Conservation (phyloP, 208 protist species). For the Naegleria lovaniensis region DNA sequence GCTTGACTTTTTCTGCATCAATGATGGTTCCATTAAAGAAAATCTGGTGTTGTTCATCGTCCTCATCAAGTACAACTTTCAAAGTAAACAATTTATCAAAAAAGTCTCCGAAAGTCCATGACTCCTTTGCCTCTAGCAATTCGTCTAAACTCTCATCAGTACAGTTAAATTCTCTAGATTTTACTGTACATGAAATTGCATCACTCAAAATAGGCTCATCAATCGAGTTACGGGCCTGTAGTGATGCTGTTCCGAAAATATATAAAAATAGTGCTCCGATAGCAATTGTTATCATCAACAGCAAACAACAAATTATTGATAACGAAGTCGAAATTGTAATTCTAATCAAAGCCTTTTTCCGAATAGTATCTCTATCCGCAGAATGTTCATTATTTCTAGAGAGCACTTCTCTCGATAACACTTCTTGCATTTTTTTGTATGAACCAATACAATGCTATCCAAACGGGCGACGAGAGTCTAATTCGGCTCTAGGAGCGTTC, state of each 20-base stretch:
- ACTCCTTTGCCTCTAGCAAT: background rate
- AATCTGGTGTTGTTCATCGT: no score
- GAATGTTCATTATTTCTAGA: background rate
- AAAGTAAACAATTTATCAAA: background rate
- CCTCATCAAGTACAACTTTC: background rate
- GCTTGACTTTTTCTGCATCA: background rate
- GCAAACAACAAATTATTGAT: background rate
- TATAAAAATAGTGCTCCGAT: background rate
- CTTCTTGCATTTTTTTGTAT: background rate
- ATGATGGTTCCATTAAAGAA: background rate
- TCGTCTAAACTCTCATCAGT: background rate
- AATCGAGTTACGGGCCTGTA: background rate
- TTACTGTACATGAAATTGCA: background rate
- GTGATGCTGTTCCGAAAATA: background rate
- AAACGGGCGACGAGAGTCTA: no score
- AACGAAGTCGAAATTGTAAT: background rate
- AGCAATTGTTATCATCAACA: background rate
- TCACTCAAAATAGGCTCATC: background rate
- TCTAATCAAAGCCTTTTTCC: background rate
- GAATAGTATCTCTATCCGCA: background rate
- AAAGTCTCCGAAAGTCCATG: background rate
- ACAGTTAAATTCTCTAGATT: background rate
- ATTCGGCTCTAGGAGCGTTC: no score
- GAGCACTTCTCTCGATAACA: background rate
- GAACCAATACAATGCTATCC: no score